A percentile compares a stretch with the other conserved stretches of the same genome.
Conservation (phyloP, 2,329 filamentous ascomycete species). For the Cytospora chrysosperma region DNA sequence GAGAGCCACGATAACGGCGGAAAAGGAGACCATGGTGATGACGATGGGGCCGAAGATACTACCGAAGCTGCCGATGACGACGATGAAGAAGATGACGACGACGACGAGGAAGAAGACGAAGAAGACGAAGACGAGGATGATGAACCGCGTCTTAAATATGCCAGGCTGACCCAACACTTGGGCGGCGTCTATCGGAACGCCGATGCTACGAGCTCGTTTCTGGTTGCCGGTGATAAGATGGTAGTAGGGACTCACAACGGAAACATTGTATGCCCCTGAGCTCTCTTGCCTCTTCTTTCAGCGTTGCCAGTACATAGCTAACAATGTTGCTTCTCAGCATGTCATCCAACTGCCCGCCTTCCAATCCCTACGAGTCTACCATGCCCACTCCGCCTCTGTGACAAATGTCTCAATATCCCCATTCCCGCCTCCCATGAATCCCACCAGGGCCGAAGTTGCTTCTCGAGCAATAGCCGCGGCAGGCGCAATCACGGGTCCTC, state of each 20-base stretch:
- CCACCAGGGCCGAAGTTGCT: constrained; percentile 41
- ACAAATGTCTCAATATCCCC: constrained; percentile 90
- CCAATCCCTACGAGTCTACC: constrained; percentile 79
- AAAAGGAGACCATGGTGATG: not conserved
- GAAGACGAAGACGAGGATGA: constrained; percentile 86
- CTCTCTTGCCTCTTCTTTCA: not conserved
- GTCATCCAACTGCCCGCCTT: constrained; percentile 81
- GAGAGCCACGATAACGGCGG: not conserved
- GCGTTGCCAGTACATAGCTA: constrained; percentile 30
- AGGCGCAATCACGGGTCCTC: constrained; percentile 32
- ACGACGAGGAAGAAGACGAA: constrained; percentile 62
- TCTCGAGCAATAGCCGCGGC: constrained; percentile 39
- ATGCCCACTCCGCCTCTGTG: constrained; percentile 88
- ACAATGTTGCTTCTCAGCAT: constrained; percentile 58
- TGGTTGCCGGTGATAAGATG: constrained; percentile 96
- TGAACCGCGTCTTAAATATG: constrained; percentile 92
- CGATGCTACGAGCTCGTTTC: constrained; percentile 88
- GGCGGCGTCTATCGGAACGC: constrained; percentile 85
- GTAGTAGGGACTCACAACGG: constrained; percentile 94
- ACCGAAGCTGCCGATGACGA: constrained; percentile 26
- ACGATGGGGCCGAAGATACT: not conserved
- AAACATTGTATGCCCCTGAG: constrained; percentile 70
- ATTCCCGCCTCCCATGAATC: constrained; percentile 60
- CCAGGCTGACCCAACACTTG: constrained; percentile 77
- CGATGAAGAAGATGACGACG: constrained; percentile 39